A percentile compares a stretch with the other conserved stretches of the same genome.
These are phyloP conservation scores for Candida vaughaniae DNA, from an alignment of 805 yeast genomes.

Conservation along the genomic window DNA sequence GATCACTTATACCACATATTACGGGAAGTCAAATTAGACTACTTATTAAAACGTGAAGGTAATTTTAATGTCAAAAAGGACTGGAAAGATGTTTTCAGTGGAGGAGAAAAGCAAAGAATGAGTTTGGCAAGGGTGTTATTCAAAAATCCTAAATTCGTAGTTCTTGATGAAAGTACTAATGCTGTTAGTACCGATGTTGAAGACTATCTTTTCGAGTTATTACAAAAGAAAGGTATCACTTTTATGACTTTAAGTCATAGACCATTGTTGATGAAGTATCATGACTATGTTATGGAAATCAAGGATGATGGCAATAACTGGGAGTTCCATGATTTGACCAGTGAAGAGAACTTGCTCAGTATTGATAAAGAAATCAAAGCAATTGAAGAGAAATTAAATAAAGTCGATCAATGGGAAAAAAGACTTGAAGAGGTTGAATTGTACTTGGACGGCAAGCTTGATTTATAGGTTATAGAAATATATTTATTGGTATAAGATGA, in stretches of 20 bases:
- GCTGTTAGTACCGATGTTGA: conserved; percentile 90
- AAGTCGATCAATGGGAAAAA: conserved; percentile 56
- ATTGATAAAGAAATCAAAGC: conserved; percentile 75
- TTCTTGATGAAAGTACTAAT: conserved; percentile 91
- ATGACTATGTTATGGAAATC: conserved; percentile 70
- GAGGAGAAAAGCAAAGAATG: conserved; percentile 94
- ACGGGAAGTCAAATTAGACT: conserved; percentile 75
- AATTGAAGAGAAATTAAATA: conserved; percentile 57
- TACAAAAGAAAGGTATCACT: conserved; percentile 69
- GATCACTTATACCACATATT: conserved; percentile 64
- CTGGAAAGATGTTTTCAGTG: conserved; percentile 91
- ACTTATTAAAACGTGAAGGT: conserved; percentile 67
- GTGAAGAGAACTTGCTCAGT: conserved; percentile 62
- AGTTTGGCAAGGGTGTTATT: conserved; percentile 83
- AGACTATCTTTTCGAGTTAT: conserved; percentile 75
- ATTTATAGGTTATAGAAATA: conserved; percentile 1
- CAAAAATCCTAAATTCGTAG: conserved; percentile 76
- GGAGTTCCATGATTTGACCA: conserved; percentile 61
- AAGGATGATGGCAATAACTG: conserved; percentile 52
- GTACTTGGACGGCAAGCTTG: conserved; percentile 43
- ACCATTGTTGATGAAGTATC: conserved; percentile 80
- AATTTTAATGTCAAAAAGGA: conserved; percentile 56
- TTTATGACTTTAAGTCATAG: conserved; percentile 82
- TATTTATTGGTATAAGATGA: too few relatives aligned
- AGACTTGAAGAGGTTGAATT: conserved; percentile 59